Evolutionary conservation across 345 rosid species (phyloP).

Genomic region (Eucalyptus erythrocorys): DNA sequence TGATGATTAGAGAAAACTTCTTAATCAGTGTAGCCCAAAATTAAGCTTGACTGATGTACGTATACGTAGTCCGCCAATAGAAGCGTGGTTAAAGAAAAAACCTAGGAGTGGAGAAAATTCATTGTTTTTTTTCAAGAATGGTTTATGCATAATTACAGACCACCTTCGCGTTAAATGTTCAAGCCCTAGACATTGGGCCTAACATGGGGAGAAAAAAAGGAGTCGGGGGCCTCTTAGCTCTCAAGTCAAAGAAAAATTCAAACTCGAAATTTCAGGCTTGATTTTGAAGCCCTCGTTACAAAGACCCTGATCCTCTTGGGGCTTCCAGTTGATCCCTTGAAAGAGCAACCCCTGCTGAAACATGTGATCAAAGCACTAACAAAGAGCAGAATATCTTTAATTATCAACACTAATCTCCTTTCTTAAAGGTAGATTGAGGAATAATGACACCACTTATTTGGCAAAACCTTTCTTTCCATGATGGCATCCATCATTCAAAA

Average conservation of each 20-base stretch:
- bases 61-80: not conserved
- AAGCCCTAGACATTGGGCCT: not conserved
- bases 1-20: not conserved
- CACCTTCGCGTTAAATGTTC: not conserved
- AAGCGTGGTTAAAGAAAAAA: not conserved
- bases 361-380: not conserved
- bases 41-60: not conserved
- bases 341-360: not conserved
- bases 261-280: not conserved
- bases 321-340: not conserved
- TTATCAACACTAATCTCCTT: not conserved
- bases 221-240: not conserved
- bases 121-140: not conserved
- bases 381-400: not conserved
- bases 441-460: not conserved
- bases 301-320: not conserved
- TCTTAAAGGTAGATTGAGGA: not conserved
- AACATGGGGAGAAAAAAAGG: not conserved
- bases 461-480: not conserved
- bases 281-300: not conserved
- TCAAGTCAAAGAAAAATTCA: not conserved
- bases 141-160: not conserved
- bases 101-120: not conserved
- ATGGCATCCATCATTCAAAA: not conserved
- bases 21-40: not conserved